A percentile compares a stretch with the other conserved stretches of the same genome.
Evolutionary conservation across 768 basidiomycete genomes (phyloP).

Genomic region (Piloderma croceum): DNA sequence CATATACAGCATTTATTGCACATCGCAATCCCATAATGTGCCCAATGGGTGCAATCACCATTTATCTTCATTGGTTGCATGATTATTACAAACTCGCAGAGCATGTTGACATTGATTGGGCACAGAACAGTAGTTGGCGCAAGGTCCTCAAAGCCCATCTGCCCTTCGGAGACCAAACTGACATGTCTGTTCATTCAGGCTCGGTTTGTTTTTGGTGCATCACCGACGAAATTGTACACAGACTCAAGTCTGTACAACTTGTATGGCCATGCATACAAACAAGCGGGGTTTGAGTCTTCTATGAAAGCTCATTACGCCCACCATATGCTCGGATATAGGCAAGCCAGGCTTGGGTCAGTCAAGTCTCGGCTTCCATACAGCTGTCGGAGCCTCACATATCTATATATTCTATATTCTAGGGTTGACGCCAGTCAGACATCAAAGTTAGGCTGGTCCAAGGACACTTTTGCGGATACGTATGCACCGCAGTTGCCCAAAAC

Average conservation of each 20-base stretch:
- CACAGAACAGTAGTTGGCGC: slow-evolving; percentile 24
- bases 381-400: too few species aligned
- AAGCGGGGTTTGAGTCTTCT: slow-evolving; percentile 13
- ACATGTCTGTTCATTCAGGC: slow-evolving; percentile 14
- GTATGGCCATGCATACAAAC: slow-evolving; percentile 14
- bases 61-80: slow-evolving; percentile 26
- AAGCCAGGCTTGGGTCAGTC: slow-evolving; percentile 19
- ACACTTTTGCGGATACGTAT: slow-evolving; percentile 19
- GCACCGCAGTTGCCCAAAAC: slow-evolving; percentile 19
- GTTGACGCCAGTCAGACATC: slow-evolving; percentile 18
- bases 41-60: slow-evolving; percentile 23
- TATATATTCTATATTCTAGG: slow-evolving; percentile 13
- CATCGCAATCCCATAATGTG: slow-evolving; percentile 20
- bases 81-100: slow-evolving; percentile 16
- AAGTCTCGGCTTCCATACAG: too few species aligned
- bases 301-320: slow-evolving; percentile 21
- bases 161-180: too few species aligned
- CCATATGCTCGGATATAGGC: slow-evolving; percentile 19
- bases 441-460: slow-evolving; percentile 22
- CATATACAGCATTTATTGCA: slow-evolving; percentile 24
- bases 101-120: slow-evolving; percentile 20
- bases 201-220: slow-evolving; percentile 11
- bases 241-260: slow-evolving; percentile 21
- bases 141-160: too few species aligned
- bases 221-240: slow-evolving; percentile 14